phyloP scores from a whole-genome alignment of 495 filamentous ascomycete species.

The Pseudomonodictys pantanalensis region DNA sequence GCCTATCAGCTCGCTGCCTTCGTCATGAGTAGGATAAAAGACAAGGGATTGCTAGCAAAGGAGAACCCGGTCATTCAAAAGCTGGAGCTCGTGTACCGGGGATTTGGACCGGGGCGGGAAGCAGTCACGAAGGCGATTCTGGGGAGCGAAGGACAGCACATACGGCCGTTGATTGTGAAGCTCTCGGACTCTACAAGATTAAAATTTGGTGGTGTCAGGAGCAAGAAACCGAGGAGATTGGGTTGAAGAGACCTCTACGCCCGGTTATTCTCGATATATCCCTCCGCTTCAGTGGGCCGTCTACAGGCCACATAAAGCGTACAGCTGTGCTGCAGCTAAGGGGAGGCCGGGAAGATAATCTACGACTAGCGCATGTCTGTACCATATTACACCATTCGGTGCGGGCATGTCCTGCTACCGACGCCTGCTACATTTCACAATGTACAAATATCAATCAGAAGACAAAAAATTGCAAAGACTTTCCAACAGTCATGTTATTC shows the following conservation, averaged over 20 bases:
- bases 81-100: constrained; percentile 75
- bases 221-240: constrained; percentile 74
- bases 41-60: constrained; percentile 64
- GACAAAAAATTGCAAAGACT: no score
- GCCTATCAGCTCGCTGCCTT: constrained; percentile 84
- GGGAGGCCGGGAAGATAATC: no score
- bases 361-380: no score
- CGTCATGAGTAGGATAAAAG: constrained; percentile 72
- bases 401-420: no score
- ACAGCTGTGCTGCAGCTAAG: no score
- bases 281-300: no score
- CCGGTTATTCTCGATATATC: no score
- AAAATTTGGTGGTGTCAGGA: constrained; percentile 94
- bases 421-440: no score
- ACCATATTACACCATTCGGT: neutral
- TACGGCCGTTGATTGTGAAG: constrained; percentile 67
- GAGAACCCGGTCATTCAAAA: constrained; percentile 58
- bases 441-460: no score
- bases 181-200: constrained; percentile 81
- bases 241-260: constrained; percentile 43
- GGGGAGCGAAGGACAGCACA: constrained; percentile 71
- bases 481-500: constrained; percentile 23
- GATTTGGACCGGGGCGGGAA: constrained; percentile 81
- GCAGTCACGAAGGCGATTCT: constrained; percentile 85
- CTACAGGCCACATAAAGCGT: no score